Evolutionary conservation across 306 rosid species (phyloP).

Genomic region (Malus domestica): DNA sequence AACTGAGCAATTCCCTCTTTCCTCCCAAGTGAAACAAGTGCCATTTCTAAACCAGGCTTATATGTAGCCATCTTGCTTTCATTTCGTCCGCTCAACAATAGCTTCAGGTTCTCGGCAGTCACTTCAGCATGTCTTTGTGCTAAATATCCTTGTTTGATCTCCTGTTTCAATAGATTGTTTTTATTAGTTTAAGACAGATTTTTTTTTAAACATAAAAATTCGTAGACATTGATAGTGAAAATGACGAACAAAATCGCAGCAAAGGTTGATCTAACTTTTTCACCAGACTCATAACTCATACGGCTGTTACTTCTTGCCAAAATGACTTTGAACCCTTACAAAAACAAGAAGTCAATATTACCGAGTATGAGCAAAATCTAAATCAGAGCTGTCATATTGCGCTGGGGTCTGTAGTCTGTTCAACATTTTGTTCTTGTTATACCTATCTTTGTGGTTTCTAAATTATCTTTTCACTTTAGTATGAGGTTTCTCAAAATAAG

Average conservation of each 20-base stretch:
- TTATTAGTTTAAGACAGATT: not conserved
- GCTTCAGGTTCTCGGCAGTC: constrained; percentile 25
- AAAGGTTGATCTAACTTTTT: not conserved
- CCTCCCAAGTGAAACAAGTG: constrained; percentile 38
- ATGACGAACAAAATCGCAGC: not conserved
- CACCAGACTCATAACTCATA: not conserved
- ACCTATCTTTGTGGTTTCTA: too few species aligned
- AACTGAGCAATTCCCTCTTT: constrained; percentile 45
- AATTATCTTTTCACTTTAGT: too few species aligned
- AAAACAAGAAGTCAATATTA: not conserved
- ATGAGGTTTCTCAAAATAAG: too few species aligned
- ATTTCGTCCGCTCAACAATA: constrained; percentile 12
- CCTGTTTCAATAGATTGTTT: constrained; percentile 6
- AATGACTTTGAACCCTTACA: not conserved
- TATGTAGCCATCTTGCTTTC: constrained; percentile 21
- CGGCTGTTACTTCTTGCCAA: not conserved
- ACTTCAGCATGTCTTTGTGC: constrained; percentile 28
- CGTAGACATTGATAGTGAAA: not conserved
- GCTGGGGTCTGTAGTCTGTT: too few species aligned
- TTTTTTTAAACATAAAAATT: not conserved
- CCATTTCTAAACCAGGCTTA: constrained; percentile 14
- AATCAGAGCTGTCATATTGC: too few species aligned
- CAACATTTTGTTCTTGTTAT: too few species aligned
- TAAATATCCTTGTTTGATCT: constrained; percentile 34
- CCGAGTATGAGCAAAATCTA: too few species aligned